Conservation (phyloP, 2,329 filamentous ascomycete genomes). For the Trichoderma guizhouense region DNA sequence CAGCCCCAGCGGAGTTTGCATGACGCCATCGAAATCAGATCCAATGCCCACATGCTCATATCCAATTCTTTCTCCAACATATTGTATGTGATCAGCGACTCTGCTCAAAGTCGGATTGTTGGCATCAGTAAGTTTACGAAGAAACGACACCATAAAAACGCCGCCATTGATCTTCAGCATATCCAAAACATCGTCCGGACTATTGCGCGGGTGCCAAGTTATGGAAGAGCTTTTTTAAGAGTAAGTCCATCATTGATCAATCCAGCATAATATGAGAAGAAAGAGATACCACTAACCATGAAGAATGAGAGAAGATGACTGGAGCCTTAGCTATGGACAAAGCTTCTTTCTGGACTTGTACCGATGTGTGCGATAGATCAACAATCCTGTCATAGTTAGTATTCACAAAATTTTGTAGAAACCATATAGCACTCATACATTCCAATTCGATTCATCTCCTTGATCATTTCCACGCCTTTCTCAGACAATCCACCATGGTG, state of each 20-base stretch:
- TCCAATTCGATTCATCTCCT: constrained; percentile 21
- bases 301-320: constrained; percentile 71
- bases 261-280: neutral
- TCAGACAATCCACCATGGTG: constrained; percentile 15
- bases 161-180: constrained; percentile 67
- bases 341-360: constrained; percentile 9
- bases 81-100: constrained; percentile 70
- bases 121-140: constrained; percentile 68
- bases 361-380: constrained; percentile 65
- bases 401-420: neutral
- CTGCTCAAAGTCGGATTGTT: constrained; percentile 66
- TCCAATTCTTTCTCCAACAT: constrained; percentile 75
- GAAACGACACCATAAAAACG: constrained; percentile 84
- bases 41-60: constrained; percentile 80
- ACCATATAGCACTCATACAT: constrained; percentile 6
- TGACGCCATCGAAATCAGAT: constrained; percentile 78
- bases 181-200: constrained; percentile 72
- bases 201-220: constrained; percentile 74
- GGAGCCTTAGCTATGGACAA: constrained; percentile 52
- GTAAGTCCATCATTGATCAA: neutral
- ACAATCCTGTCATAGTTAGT: constrained; percentile 49
- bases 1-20: constrained; percentile 61
- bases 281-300: neutral
- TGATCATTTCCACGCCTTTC: constrained; percentile 15
- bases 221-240: constrained; percentile 58